Percentiles rank a stretch among this genome's conserved stretches.
Evolutionary conservation across 495 filamentous ascomycete species (phyloP).

Genomic region (Neurospora sp.): DNA sequence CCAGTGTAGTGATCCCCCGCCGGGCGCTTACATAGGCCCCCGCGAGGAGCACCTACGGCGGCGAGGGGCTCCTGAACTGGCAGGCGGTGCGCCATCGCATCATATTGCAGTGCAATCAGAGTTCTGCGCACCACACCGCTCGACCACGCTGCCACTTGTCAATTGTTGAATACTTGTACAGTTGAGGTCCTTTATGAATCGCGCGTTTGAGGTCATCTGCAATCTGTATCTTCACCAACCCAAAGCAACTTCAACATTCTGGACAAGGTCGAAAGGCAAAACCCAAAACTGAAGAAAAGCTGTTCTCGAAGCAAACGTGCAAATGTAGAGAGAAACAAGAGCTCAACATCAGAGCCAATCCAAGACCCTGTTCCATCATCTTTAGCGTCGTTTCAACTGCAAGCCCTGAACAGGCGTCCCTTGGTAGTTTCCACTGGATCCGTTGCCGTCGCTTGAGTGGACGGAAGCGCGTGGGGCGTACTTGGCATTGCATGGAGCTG

Average conservation of each 20-base stretch:
- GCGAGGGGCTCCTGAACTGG: not conserved
- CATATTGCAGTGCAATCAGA: not conserved
- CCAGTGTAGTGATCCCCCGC: not conserved
- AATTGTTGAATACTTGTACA: not conserved
- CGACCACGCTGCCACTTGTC: not conserved
- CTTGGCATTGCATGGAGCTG: not conserved
- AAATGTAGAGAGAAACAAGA: not conserved
- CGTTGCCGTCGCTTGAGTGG: not conserved
- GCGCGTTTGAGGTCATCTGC: not conserved
- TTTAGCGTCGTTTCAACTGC: conserved; percentile 25
- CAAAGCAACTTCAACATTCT: not conserved
- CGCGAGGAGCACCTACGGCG: not conserved
- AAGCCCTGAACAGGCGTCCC: conserved; percentile 17
- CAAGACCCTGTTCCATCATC: not conserved
- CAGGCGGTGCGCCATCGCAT: not conserved
- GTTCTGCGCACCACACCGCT: not conserved
- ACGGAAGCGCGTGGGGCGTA: conserved; percentile 1
- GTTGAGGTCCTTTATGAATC: not conserved
- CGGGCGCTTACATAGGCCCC: too few relatives aligned
- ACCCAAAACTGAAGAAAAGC: not conserved
- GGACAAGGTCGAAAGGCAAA: not conserved
- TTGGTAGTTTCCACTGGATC: conserved; percentile 4
- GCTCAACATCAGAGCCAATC: not conserved
- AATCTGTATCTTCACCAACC: not conserved
- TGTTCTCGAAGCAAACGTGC: not conserved